These are phyloP conservation scores for Leccinum cinnamomeum DNA, from an alignment of 1,284 basidiomycete species.

Conservation along the genomic window DNA sequence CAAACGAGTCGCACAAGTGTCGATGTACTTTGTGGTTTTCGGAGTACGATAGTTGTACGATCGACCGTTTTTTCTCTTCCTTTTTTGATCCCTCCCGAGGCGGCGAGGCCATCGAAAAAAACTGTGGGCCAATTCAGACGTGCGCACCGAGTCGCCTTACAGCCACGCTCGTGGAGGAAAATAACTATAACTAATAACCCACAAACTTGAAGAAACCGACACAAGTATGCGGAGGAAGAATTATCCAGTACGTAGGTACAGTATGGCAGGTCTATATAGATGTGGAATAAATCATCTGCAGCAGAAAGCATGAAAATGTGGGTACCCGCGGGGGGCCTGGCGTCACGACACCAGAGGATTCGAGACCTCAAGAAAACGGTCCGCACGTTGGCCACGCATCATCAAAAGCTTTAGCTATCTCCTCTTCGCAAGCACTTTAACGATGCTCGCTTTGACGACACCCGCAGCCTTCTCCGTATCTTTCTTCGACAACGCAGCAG, in stretches of 20 bases:
- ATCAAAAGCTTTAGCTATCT: conserved; percentile 27
- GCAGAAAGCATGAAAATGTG: not conserved
- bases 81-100: too few species aligned
- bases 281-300: not conserved
- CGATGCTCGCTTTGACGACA: conserved; percentile 72
- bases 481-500: conserved; percentile 78
- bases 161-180: not conserved
- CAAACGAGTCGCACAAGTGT: too few species aligned
- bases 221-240: not conserved
- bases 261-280: not conserved
- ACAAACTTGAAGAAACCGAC: not conserved
- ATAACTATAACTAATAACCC: not conserved
- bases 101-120: not conserved
- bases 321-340: not conserved
- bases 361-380: not conserved
- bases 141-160: not conserved
- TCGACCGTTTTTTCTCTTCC: too few species aligned
- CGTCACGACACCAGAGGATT: not conserved
- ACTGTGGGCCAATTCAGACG: not conserved
- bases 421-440: conserved; percentile 64
- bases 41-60: too few species aligned
- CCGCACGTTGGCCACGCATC: not conserved
- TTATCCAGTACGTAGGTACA: not conserved
- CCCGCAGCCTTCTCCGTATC: conserved; percentile 88
- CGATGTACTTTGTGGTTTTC: too few species aligned